Evolutionary conservation across 2,329 filamentous ascomycete species (phyloP).

Genomic region (Dactylellina parvicollis): DNA sequence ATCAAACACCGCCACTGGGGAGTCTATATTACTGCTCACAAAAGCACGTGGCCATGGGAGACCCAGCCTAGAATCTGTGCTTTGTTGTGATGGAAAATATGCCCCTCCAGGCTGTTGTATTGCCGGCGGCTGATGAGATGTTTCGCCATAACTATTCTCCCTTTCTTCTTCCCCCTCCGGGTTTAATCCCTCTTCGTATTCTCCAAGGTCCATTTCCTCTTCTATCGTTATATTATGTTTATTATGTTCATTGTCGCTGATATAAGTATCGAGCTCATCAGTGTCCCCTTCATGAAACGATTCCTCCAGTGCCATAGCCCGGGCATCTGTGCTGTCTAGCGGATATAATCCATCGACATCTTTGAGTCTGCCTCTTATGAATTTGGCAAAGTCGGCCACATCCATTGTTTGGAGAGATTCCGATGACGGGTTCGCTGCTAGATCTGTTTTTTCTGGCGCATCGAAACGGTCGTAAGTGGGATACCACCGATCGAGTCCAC

Average conservation of each 20-base stretch:
- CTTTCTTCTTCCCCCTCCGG: no score
- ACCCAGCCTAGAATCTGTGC: no score
- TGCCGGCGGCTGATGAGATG: no score
- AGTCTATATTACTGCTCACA: no score
- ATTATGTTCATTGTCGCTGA: not conserved
- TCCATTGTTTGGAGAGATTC: not conserved
- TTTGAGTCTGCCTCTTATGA: not conserved
- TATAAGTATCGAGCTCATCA: not conserved
- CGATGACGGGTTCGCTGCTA: not conserved
- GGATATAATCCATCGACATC: not conserved
- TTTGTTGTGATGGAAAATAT: no score
- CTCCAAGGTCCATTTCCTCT: not conserved
- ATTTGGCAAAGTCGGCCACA: not conserved
- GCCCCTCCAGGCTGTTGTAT: no score
- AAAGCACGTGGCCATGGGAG: no score
- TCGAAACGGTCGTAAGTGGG: not conserved
- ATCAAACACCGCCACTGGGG: no score
- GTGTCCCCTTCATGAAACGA: slow-evolving; percentile 2
- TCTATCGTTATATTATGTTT: not conserved
- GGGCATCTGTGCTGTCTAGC: not conserved
- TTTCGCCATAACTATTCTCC: no score
- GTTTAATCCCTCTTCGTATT: not conserved
- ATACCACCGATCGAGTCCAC: not conserved
- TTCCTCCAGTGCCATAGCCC: not conserved
- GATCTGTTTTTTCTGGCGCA: not conserved